These are phyloP conservation scores for Aphanomyces astaci DNA, from an alignment of 352 stramenopile genomes.

Conservation along the genomic window DNA sequence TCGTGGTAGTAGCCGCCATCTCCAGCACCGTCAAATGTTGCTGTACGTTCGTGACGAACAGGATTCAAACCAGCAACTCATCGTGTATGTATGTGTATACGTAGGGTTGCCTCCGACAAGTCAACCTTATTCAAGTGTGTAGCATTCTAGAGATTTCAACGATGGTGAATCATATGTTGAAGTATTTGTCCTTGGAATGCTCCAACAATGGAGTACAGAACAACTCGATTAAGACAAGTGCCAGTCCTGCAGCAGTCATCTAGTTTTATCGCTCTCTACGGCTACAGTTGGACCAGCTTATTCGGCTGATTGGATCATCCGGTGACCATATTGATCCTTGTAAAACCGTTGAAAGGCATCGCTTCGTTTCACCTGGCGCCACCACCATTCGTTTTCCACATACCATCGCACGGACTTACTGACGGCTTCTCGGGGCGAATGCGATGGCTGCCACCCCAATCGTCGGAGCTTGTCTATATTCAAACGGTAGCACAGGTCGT, in stretches of 20 bases:
- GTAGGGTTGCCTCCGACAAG: neutral
- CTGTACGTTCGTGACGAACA: neutral
- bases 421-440: neutral
- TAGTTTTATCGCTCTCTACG: too few relatives aligned
- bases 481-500: conserved; percentile 6
- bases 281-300: too few relatives aligned
- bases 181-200: too few relatives aligned
- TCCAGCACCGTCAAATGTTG: neutral
- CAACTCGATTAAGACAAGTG: too few relatives aligned
- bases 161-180: neutral
- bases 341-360: conserved; percentile 12
- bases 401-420: neutral
- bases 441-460: neutral
- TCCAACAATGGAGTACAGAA: too few relatives aligned
- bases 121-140: neutral
- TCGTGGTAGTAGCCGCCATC: neutral
- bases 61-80: too few relatives aligned
- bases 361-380: neutral
- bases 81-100: neutral
- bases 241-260: too few relatives aligned
- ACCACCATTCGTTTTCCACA: conserved; percentile 1
- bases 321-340: neutral
- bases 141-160: too few relatives aligned
- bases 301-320: too few relatives aligned
- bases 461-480: neutral